Conservation (phyloP, 352 stramenopile genomes). For the Phytophthora ramorum region DNA sequence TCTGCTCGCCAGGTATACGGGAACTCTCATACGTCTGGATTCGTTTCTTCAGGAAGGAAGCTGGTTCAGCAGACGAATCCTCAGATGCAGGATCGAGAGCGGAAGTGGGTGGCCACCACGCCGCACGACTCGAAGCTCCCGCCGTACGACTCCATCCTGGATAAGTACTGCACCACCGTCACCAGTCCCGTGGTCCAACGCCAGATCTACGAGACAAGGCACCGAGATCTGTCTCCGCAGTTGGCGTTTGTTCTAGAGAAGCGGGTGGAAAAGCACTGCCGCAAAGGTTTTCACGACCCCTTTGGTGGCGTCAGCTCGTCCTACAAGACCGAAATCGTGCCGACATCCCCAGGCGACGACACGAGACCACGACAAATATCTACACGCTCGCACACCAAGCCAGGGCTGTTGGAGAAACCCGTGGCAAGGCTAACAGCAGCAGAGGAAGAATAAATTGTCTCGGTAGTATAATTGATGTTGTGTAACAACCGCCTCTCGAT, state of each 20-base stretch:
- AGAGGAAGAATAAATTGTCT: background rate
- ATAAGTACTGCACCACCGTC: slow-evolving; percentile 81
- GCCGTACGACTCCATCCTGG: slow-evolving; percentile 77
- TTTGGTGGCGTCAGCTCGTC: slow-evolving; percentile 49
- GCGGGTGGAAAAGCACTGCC: slow-evolving; percentile 64
- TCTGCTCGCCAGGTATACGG: slow-evolving; percentile 34
- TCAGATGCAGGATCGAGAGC: slow-evolving; percentile 47
- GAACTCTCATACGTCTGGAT: slow-evolving; percentile 5
- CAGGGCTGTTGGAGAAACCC: slow-evolving; percentile 8
- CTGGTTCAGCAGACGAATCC: slow-evolving; percentile 19
- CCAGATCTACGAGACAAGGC: slow-evolving; percentile 73
- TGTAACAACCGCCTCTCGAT: background rate
- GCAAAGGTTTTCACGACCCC: slow-evolving; percentile 36
- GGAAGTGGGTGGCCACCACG: slow-evolving; percentile 62
- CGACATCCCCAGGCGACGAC: slow-evolving; percentile 10
- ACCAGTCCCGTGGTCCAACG: slow-evolving; percentile 79
- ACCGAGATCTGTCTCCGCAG: slow-evolving; percentile 70
- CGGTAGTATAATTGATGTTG: background rate
- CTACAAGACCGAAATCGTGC: slow-evolving; percentile 51
- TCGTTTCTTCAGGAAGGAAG: slow-evolving; percentile 16
- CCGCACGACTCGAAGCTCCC: slow-evolving; percentile 61
- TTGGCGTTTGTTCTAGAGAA: slow-evolving; percentile 79
- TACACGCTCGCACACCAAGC: background rate
- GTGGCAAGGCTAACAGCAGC: background rate
- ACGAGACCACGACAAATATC: slow-evolving; percentile 14